Conservation (phyloP, 1,139 yeast species). For the Blastobotrys ciferrii region DNA sequence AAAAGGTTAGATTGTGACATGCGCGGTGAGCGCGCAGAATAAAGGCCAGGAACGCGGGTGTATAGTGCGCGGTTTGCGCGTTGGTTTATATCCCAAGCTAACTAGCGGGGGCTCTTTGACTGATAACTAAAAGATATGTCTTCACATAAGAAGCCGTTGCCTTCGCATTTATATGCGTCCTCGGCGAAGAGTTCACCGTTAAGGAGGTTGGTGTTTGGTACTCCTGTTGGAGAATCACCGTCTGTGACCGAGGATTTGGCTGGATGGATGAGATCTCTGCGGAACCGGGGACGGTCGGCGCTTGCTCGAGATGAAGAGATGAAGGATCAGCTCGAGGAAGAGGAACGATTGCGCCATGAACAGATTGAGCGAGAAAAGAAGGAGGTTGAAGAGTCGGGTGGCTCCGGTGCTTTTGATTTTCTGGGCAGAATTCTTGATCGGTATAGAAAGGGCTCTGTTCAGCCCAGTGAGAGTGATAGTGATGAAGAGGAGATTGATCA, state of each 20-base stretch:
- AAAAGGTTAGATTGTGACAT: no score
- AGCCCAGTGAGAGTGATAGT: conserved; percentile 16
- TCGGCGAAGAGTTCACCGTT: conserved; percentile 5
- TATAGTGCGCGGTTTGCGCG: neutral
- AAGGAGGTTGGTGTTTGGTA: conserved; percentile 3
- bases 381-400: conserved; percentile 8
- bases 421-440: conserved; percentile 37
- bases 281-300: conserved; percentile 41
- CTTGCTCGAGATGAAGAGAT: conserved; percentile 27
- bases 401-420: conserved; percentile 39
- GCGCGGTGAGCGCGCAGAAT: no score
- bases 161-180: conserved; percentile 5
- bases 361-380: conserved; percentile 36
- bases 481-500: conserved; percentile 8
- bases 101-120: neutral
- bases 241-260: conserved; percentile 41
- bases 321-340: conserved; percentile 43
- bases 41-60: no score
- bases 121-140: neutral
- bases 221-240: conserved; percentile 2
- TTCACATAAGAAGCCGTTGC: conserved; percentile 1
- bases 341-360: conserved; percentile 39
- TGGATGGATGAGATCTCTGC: conserved; percentile 52
- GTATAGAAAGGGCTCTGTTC: conserved; percentile 12
- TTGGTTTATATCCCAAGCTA: neutral